Base-by-base conservation (phyloP, 2,329 filamentous ascomycete genomes). In the Fusarium succisae region DNA sequence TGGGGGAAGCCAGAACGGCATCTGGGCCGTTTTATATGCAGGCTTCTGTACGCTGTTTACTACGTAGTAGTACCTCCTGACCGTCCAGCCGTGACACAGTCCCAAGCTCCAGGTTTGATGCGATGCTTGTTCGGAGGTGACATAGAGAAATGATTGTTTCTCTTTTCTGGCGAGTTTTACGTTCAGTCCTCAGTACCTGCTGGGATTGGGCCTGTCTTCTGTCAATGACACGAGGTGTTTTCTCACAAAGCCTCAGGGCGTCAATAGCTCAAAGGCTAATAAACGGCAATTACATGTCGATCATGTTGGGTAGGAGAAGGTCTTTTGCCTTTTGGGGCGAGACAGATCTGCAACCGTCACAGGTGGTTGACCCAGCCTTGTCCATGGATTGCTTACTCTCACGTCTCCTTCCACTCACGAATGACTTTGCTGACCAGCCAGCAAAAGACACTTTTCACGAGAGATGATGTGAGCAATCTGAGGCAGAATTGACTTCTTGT, bases 281-380 rank as follows among this genome's bases (percentile, higher is more conserved):
- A 35, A 66, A 43, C 41, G 47, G 38, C 61, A 62, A 65, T 63
- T 45, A 41, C 37, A 66, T 43, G 58, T 69, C 58, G 65, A 69
- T 62, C 57, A 48, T 38, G 66, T 65, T 64, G 43, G 58, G 61
- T 39, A 68, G 51, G 54, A 69, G 57, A 66, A 44, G 45, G 56
- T 43, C 48, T 54, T 66, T 70, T 54, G 59, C 55, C 51, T 56
- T 66, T 70, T 48, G 50, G 38, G 63, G 61, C 61, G 65, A 73
- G 67, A 76, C 53, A 70, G 71, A 75, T 77, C 71, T 73, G 73
- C 73, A 76, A 59, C 65, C 73, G 47, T 73, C 67, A 63, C 54
- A 51, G 30, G 48, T 69, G 64, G 56, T 68, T 56, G 45, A 41
- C 39, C 37, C 65, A 72, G 44, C 41, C 60, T 39, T 66, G 69